phyloP scores from a whole-genome alignment of 208 protist species.

The Trypanosoma platydactyli region DNA sequence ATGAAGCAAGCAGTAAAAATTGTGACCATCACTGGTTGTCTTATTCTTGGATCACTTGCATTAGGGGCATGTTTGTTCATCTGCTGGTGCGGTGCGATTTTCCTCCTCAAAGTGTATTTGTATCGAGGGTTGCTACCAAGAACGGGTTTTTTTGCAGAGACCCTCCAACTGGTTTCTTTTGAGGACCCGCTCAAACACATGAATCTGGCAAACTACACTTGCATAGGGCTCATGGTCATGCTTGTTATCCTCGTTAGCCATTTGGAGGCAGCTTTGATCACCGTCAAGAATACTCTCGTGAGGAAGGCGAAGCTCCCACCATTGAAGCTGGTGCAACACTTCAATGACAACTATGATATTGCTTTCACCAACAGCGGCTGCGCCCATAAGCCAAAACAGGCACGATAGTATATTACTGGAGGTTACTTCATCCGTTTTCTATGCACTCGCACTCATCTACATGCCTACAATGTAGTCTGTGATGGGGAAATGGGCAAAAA shows the following conservation, averaged over 20 bases:
- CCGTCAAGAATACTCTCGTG: constrained; percentile 38
- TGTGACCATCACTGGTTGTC: neutral
- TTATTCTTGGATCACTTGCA: constrained; percentile 9
- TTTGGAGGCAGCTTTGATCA: constrained; percentile 45
- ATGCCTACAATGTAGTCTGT: too few species aligned
- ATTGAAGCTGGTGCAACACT: constrained; percentile 48
- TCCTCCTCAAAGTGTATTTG: neutral
- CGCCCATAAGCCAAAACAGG: constrained; percentile 20
- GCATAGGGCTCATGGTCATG: constrained; percentile 36
- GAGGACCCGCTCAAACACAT: constrained; percentile 16
- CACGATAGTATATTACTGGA: neutral
- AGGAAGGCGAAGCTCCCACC: constrained; percentile 47
- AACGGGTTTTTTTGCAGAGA: neutral
- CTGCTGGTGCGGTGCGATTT: neutral
- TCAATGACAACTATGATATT: constrained; percentile 65
- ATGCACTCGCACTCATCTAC: too few species aligned
- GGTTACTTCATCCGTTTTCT: too few species aligned
- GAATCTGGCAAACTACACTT: constrained; percentile 24
- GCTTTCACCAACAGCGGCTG: constrained; percentile 19
- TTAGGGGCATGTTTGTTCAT: constrained; percentile 10
- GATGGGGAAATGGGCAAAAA: too few species aligned
- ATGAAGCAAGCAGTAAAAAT: neutral
- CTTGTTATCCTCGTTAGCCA: constrained; percentile 28
- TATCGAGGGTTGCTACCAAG: neutral
- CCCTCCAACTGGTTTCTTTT: neutral